A percentile compares a stretch with the other conserved stretches of the same genome.
phyloP scores from a whole-genome alignment of 352 stramenopile genomes.

The Globisporangium camurandrum region DNA sequence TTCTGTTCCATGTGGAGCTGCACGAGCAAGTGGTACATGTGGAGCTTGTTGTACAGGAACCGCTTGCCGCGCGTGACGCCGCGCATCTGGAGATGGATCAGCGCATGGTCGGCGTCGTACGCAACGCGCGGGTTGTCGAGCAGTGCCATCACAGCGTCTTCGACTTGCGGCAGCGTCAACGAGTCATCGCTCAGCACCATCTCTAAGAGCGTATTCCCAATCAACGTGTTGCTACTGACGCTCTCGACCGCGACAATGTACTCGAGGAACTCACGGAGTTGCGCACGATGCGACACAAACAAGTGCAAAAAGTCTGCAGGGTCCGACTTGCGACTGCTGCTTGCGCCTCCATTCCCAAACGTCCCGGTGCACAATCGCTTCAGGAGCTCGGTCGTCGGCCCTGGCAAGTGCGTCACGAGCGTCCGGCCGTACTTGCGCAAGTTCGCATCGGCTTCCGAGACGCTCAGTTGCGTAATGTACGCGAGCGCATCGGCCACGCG shows the following conservation, averaged over 20 bases:
- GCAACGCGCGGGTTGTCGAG: constrained; percentile 86
- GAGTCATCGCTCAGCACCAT: constrained; percentile 71
- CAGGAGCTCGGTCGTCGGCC: constrained; percentile 84
- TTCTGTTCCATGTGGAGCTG: constrained; percentile 92
- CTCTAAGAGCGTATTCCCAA: constrained; percentile 85
- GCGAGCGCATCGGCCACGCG: constrained; percentile 84
- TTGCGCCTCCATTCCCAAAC: constrained; percentile 49
- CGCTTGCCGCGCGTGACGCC: constrained; percentile 90
- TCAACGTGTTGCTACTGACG: constrained; percentile 81
- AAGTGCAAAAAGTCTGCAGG: constrained; percentile 87
- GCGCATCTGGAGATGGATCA: constrained; percentile 91
- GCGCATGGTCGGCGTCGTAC: constrained; percentile 90
- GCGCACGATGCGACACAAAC: constrained; percentile 87
- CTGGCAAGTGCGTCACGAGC: constrained; percentile 82
- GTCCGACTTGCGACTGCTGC: constrained; percentile 63
- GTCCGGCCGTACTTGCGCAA: constrained; percentile 86
- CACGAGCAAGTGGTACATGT: constrained; percentile 93
- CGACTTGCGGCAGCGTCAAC: constrained; percentile 49
- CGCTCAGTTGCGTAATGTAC: constrained; percentile 86
- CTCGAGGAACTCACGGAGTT: constrained; percentile 85
- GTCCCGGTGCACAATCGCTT: constrained; percentile 87
- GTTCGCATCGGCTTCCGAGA: constrained; percentile 80
- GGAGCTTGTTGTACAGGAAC: constrained; percentile 91
- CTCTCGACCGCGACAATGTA: constrained; percentile 87
- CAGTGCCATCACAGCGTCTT: constrained; percentile 80